Percentiles rank a stretch among this genome's conserved stretches.
Evolutionary conservation across 2,329 filamentous ascomycete genomes (phyloP).

Genomic region (Scytalidium sp.): DNA sequence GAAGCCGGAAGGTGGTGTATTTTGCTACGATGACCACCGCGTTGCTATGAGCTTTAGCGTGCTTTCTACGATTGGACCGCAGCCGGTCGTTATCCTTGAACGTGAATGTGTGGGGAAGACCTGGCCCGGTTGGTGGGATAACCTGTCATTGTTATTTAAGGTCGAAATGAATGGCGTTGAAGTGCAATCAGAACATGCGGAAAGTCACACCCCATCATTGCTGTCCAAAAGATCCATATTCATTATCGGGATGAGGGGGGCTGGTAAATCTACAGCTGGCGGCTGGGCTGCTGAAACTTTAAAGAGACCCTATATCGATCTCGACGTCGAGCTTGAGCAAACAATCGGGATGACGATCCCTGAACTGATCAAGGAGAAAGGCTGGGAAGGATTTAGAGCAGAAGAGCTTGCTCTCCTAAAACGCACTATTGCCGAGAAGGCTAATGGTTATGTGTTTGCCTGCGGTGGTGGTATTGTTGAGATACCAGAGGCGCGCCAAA

Average conservation of each 20-base stretch:
- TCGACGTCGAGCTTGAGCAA: conserved; percentile 83
- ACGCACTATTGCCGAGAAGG: conserved; percentile 70
- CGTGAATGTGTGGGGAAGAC: conserved; percentile 95
- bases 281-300: conserved; percentile 78
- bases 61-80: conserved; percentile 67
- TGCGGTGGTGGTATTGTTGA: conserved; percentile 95
- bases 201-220: conserved; percentile 33
- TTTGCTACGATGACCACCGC: conserved; percentile 96
- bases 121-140: conserved; percentile 99
- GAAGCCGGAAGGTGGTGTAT: conserved; percentile 64
- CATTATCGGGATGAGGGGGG: conserved; percentile 95
- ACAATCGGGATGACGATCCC: conserved; percentile 75
- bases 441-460: conserved; percentile 78
- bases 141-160: conserved; percentile 73
- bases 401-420: conserved; percentile 74
- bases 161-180: conserved; percentile 73
- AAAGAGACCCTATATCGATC: conserved; percentile 75
- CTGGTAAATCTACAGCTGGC: conserved; percentile 92
- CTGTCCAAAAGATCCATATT: conserved; percentile 68
- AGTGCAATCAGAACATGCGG: conserved; percentile 32
- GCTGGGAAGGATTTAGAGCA: conserved; percentile 86
- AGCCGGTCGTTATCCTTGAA: conserved; percentile 76
- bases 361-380: conserved; percentile 71
- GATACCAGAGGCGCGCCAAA: conserved; percentile 70
- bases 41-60: conserved; percentile 99